Evolutionary conservation across 306 rosid genomes (phyloP), one percentile per base, ranked within the genome.

Genomic region (Vicia villosa): DNA sequence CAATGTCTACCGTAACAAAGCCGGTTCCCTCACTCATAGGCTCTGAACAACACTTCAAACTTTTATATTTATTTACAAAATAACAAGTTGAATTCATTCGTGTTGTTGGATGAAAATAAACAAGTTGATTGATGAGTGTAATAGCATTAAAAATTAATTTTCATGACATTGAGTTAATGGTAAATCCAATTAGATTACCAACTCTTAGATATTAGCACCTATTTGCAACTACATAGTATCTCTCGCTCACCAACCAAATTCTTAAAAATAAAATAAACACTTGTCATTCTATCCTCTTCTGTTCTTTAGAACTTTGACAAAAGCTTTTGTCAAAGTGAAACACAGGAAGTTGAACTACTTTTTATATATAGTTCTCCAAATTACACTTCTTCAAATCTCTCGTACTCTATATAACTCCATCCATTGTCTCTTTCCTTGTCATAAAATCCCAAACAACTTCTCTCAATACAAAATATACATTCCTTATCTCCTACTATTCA

Each of bases 341-440:
- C 57, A 9, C 5, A 19, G 2, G 28, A 19, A 51, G 57, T 51
- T 51, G 28, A 51, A 51, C 57, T 10, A 51, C 10, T 14, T 9
- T 1, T 50, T 19, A 15, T 46, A 2, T 19, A 15, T 46, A 2
- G 13, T 50, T 50, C 28, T 9, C 14, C 5, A 13, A 42, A 42
- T 49, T 14, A 50, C 56, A 9, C 26, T 16, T 11, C 24, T 28
- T 41, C 54, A 54, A 54, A 55, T 12, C 40, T 22, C 4, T 21
- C 54, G 15, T 3, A 20, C 13, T 64, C 51, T 75, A 58, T 68
- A 75, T 67, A 68, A 75, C 50, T 42, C 22, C 60, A 28, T 41
- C 2, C 15, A 56, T 21, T 16, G 43, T 6, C 52, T 10, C 30
- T 45, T 24, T 4, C 3, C 12, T 47, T 68, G 13, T 47, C 79